phyloP scores from a whole-genome alignment of 768 basidiomycete species.

The Tephrocybe sp. region DNA sequence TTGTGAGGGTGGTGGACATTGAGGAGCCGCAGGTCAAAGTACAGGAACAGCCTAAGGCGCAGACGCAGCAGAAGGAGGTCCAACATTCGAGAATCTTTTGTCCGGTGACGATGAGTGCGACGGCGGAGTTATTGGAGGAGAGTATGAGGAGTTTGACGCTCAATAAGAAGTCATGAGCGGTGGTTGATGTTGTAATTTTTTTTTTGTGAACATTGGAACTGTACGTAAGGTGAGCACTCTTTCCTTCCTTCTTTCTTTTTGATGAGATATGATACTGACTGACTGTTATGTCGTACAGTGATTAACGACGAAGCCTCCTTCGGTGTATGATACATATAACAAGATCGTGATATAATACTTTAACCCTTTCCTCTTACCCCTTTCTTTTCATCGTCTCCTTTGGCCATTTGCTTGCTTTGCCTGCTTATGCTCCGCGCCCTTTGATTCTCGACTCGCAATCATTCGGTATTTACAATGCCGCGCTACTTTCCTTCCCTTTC shows the following conservation, averaged over 20 bases:
- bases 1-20: slow-evolving; percentile 77
- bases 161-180: slow-evolving; percentile 45
- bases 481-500: neutral
- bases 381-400: neutral
- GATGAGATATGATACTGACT: no score
- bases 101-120: slow-evolving; percentile 24
- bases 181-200: neutral
- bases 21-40: slow-evolving; percentile 24
- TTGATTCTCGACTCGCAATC: slow-evolving; percentile 5
- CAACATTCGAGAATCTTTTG: no score
- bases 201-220: neutral
- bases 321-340: slow-evolving; percentile 2
- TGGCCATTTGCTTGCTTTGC: neutral
- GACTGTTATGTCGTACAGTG: neutral
- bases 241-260: neutral
- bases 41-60: neutral
- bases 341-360: slow-evolving; percentile 3
- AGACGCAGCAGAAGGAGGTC: slow-evolving; percentile 4
- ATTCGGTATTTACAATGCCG: neutral
- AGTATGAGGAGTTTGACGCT: slow-evolving; percentile 67
- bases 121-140: slow-evolving; percentile 54
- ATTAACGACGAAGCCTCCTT: slow-evolving; percentile 1
- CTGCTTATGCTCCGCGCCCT: slow-evolving; percentile 23
- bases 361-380: no score
- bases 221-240: neutral